Evolutionary conservation across 2,329 filamentous ascomycete species (phyloP).

Genomic region (Metarhizium rileyi): DNA sequence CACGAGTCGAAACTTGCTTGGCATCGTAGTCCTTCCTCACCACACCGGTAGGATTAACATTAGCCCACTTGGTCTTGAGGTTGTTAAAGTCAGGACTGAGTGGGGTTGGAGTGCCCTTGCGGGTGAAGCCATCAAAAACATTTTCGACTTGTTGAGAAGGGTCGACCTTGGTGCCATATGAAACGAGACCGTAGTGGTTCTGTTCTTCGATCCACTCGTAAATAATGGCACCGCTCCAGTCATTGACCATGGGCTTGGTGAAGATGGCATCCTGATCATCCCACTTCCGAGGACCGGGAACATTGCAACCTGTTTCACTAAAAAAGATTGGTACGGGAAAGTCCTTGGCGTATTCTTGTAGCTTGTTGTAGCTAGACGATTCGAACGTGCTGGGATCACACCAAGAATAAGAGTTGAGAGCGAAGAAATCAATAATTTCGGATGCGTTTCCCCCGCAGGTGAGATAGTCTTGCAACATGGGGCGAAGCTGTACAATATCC

Average conservation of each 20-base stretch:
- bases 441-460: constrained; percentile 62
- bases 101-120: constrained; percentile 64
- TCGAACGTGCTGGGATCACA: constrained; percentile 51
- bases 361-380: constrained; percentile 57
- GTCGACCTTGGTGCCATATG: constrained; percentile 55
- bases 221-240: constrained; percentile 68
- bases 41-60: constrained; percentile 59
- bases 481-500: constrained; percentile 62
- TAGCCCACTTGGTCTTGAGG: constrained; percentile 67
- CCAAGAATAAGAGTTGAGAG: constrained; percentile 80
- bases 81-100: constrained; percentile 70
- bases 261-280: constrained; percentile 70
- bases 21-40: constrained; percentile 55
- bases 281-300: constrained; percentile 50
- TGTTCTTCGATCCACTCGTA: constrained; percentile 86
- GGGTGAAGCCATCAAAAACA: constrained; percentile 55
- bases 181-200: constrained; percentile 74
- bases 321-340: constrained; percentile 85
- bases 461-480: constrained; percentile 60
- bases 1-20: constrained; percentile 48
- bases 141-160: constrained; percentile 42
- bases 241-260: constrained; percentile 58
- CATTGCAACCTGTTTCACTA: constrained; percentile 80
- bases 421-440: constrained; percentile 73
- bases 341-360: constrained; percentile 55